Conservation (phyloP, 768 basidiomycete species). For the Naganishia vaughanmartiniae region DNA sequence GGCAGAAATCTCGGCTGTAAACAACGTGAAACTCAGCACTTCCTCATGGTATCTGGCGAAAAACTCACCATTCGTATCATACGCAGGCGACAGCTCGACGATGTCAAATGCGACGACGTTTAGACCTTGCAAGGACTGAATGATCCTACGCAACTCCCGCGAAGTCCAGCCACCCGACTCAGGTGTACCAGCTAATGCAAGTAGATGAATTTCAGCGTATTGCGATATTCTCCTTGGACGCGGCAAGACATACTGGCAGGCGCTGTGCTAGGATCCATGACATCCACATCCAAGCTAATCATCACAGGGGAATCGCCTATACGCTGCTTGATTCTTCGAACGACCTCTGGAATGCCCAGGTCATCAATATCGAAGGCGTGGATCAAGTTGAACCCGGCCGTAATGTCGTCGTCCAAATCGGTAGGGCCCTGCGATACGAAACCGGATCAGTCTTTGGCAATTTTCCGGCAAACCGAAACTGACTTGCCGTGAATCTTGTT, state of each 20-base stretch:
- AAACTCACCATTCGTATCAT: constrained; percentile 44
- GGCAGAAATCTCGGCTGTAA: constrained; percentile 39
- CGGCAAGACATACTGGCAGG: constrained; percentile 35
- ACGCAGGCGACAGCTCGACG: constrained; percentile 46
- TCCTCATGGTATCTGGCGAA: background rate
- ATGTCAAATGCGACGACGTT: constrained; percentile 47
- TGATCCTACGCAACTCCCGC: constrained; percentile 42
- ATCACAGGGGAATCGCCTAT: constrained; percentile 75
- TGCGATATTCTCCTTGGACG: background rate
- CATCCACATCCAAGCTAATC: constrained; percentile 54
- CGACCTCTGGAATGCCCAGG: constrained; percentile 67
- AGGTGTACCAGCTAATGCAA: constrained; percentile 38
- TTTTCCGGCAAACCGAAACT: background rate
- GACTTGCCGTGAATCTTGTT: constrained; percentile 64
- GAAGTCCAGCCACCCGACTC: constrained; percentile 47
- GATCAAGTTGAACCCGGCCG: constrained; percentile 75
- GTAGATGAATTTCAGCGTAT: background rate
- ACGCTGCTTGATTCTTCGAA: constrained; percentile 66
- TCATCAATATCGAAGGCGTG: constrained; percentile 81
- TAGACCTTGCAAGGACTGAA: constrained; percentile 43
- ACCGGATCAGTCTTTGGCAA: background rate
- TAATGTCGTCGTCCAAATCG: constrained; percentile 68
- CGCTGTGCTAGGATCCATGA: constrained; percentile 44
- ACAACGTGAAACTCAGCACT: background rate
- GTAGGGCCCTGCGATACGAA: constrained; percentile 57